phyloP scores from a whole-genome alignment of 805 yeast genomes.

The Candida boleticola region DNA sequence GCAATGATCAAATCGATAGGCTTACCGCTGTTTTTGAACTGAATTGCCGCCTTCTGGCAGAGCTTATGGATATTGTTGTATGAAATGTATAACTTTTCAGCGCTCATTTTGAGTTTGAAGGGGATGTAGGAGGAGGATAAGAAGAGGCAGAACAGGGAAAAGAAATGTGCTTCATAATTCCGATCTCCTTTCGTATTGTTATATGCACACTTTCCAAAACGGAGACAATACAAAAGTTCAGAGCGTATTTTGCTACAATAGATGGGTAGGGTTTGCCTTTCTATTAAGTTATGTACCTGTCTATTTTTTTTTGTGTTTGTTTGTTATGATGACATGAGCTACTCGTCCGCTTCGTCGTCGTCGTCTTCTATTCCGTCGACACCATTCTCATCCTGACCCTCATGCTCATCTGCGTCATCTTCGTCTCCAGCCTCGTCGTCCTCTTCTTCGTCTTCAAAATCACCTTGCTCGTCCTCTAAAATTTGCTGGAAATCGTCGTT shows the following conservation, averaged over 20 bases:
- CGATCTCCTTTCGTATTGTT: too few relatives aligned
- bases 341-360: background rate
- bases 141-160: background rate
- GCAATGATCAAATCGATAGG: slow-evolving; percentile 61
- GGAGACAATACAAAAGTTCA: too few relatives aligned
- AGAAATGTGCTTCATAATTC: too few relatives aligned
- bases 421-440: slow-evolving; percentile 3
- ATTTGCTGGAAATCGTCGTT: slow-evolving; percentile 27
- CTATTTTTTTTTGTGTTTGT: too few relatives aligned
- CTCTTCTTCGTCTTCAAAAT: slow-evolving; percentile 11
- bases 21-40: slow-evolving; percentile 42
- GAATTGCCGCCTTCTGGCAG: slow-evolving; percentile 65
- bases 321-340: background rate
- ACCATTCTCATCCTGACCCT: background rate
- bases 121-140: background rate
- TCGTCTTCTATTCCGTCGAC: background rate
- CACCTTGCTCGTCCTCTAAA: slow-evolving; percentile 40
- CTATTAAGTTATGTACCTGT: too few relatives aligned
- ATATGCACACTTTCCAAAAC: too few relatives aligned
- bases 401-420: background rate
- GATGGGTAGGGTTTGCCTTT: too few relatives aligned
- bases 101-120: background rate
- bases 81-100: slow-evolving; percentile 59
- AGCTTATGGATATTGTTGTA: slow-evolving; percentile 82
- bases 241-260: too few relatives aligned